Percentiles rank a stretch among this genome's conserved stretches.
Conservation (phyloP, 192 early-diverging fungal species). For the Backusella mclennaniae region DNA sequence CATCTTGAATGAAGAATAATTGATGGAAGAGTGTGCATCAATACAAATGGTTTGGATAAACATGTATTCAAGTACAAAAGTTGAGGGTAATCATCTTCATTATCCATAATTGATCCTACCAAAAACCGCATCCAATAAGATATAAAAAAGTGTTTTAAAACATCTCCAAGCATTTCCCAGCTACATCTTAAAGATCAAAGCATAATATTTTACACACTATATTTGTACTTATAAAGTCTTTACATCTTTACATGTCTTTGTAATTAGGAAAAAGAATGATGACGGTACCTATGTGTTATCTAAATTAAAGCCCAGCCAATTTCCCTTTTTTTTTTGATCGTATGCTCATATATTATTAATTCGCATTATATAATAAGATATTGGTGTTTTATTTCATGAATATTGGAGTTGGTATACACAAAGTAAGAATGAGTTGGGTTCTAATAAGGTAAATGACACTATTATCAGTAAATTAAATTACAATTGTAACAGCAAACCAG, state of each 20-base stretch:
- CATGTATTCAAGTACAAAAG: too few relatives aligned
- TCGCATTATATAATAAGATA: not conserved
- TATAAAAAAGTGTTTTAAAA: too few relatives aligned
- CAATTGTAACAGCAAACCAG: not conserved
- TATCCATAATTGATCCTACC: too few relatives aligned
- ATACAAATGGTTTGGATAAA: too few relatives aligned
- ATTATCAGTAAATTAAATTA: not conserved
- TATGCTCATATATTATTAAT: not conserved
- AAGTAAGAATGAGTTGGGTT: not conserved
- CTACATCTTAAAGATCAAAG: not conserved
- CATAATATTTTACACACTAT: not conserved
- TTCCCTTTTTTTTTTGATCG: not conserved
- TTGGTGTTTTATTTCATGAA: not conserved
- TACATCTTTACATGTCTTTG: not conserved
- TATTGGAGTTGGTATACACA: not conserved
- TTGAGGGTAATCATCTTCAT: too few relatives aligned
- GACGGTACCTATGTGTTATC: not conserved
- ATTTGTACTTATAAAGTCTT: not conserved
- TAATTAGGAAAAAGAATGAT: not conserved
- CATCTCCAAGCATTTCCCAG: too few relatives aligned
- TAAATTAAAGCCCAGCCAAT: not conserved
- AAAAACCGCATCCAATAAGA: too few relatives aligned
- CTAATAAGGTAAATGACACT: not conserved
- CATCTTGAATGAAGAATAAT: too few relatives aligned
- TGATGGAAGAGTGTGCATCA: too few relatives aligned